A percentile compares a stretch with the other conserved stretches of the same genome.
Conservation (phyloP, 2,329 filamentous ascomycete species). For the Botrytis paeoniae region DNA sequence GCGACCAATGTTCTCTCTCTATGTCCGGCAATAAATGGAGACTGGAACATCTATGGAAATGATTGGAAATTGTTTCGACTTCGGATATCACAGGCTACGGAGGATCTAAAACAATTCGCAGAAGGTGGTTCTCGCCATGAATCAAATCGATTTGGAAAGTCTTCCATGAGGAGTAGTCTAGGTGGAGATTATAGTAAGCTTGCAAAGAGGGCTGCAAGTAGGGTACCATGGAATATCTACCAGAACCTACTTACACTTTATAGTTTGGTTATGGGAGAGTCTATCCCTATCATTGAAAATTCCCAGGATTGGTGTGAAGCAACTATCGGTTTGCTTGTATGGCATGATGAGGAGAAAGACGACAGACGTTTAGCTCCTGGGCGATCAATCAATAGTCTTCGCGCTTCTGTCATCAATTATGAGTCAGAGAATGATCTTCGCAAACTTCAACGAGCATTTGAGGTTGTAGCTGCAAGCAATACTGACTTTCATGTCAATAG, state of each 20-base stretch:
- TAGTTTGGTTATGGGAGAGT: conserved; percentile 72
- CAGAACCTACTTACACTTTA: conserved; percentile 80
- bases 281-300: conserved; percentile 69
- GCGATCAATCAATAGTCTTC: conserved; percentile 28
- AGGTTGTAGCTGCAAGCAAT: conserved; percentile 58
- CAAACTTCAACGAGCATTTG: conserved; percentile 69
- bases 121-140: conserved; percentile 53
- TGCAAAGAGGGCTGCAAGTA: conserved; percentile 73
- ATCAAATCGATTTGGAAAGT: conserved; percentile 39
- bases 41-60: conserved; percentile 80
- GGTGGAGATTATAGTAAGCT: conserved; percentile 63
- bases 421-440: conserved; percentile 67
- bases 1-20: conserved; percentile 67
- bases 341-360: conserved; percentile 84
- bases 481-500: conserved; percentile 76
- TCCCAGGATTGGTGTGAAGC: conserved; percentile 93
- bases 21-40: conserved; percentile 65
- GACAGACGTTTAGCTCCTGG: conserved; percentile 37
- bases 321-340: conserved; percentile 75
- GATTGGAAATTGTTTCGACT: conserved; percentile 85
- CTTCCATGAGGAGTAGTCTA: conserved; percentile 47
- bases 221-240: conserved; percentile 87
- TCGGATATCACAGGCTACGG: conserved; percentile 65
- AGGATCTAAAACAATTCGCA: conserved; percentile 72
- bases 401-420: conserved; percentile 42